Percentiles rank a stretch among this genome's conserved stretches.
Conservation (phyloP, 345 rosid genomes). For the Euphorbia pulcherrima region DNA sequence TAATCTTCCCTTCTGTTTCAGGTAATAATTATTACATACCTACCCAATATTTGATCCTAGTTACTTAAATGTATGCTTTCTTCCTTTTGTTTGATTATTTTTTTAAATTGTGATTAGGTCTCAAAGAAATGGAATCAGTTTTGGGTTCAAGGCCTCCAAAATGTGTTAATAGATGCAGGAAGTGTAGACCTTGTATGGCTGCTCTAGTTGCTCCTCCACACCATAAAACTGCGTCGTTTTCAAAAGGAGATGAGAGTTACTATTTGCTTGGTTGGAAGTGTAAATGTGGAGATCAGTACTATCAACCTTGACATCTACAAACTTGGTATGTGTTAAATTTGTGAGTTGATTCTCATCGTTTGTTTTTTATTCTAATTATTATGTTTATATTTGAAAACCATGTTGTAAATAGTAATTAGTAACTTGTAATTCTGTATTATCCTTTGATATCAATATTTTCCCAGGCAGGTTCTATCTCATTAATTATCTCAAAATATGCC, state of each 20-base stretch:
- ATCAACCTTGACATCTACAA: slow-evolving; percentile 29
- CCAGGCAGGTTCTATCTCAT: no score
- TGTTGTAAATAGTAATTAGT: no score
- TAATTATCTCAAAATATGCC: no score
- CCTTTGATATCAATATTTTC: no score
- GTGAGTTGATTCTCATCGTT: no score
- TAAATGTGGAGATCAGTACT: slow-evolving; percentile 52
- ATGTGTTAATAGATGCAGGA: slow-evolving; percentile 55
- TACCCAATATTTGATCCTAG: background rate
- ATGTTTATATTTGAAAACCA: no score
- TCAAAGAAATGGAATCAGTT: slow-evolving; percentile 31
- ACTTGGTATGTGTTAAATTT: no score
- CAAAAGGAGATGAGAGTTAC: slow-evolving; percentile 30
- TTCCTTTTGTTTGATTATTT: background rate
- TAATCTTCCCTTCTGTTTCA: slow-evolving; percentile 5
- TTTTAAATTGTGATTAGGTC: slow-evolving; percentile 11
- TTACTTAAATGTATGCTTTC: background rate
- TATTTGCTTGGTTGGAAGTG: slow-evolving; percentile 70
- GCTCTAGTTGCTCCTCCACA: slow-evolving; percentile 41
- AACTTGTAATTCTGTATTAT: no score
- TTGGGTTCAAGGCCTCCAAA: slow-evolving; percentile 74
- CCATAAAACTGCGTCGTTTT: slow-evolving; percentile 11
- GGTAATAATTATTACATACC: background rate
- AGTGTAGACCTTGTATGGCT: slow-evolving; percentile 65
- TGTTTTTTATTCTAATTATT: no score